Evolutionary conservation across 495 filamentous ascomycete species (phyloP).

Genomic region (Clohesyomyces aquaticus): DNA sequence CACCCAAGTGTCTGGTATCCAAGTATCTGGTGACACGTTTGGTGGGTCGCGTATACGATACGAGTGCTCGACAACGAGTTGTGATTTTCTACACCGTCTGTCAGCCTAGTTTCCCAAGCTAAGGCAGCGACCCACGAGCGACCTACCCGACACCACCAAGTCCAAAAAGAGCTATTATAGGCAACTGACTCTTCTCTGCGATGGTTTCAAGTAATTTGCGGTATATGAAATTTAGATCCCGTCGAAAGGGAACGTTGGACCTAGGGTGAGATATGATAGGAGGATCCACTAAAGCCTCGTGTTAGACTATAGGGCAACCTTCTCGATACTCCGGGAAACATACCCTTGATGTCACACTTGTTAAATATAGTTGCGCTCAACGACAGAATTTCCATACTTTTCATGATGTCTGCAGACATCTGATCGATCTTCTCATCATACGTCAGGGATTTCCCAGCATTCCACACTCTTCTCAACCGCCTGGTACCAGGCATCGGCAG

Average conservation of each 20-base stretch:
- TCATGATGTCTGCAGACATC: conserved; percentile 1
- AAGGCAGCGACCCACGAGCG: not conserved
- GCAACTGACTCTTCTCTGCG: conserved; percentile 35
- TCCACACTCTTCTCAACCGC: conserved; percentile 1
- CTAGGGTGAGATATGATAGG: conserved; percentile 5
- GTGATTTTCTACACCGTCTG: conserved; percentile 18
- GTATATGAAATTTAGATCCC: conserved; percentile 52
- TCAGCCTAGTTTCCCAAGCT: not conserved
- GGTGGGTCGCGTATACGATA: conserved; percentile 20
- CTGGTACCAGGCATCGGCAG: not conserved
- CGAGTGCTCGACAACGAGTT: conserved; percentile 22
- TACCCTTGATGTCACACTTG: conserved; percentile 6
- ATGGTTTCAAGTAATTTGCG: conserved; percentile 49
- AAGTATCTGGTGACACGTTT: too few relatives aligned
- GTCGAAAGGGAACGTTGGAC: conserved; percentile 46
- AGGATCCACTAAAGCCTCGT: too few relatives aligned
- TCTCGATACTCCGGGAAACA: not conserved
- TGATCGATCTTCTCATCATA: conserved; percentile 6
- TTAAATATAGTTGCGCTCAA: not conserved
- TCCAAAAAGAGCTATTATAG: conserved; percentile 37
- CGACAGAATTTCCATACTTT: conserved; percentile 7
- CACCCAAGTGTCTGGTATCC: conserved; percentile 26
- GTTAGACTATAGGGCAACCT: not conserved
- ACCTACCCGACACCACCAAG: conserved; percentile 57
- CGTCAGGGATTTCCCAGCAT: not conserved